Evolutionary conservation across 495 filamentous ascomycete genomes (phyloP).

Genomic region (Penicillium verhagenii): DNA sequence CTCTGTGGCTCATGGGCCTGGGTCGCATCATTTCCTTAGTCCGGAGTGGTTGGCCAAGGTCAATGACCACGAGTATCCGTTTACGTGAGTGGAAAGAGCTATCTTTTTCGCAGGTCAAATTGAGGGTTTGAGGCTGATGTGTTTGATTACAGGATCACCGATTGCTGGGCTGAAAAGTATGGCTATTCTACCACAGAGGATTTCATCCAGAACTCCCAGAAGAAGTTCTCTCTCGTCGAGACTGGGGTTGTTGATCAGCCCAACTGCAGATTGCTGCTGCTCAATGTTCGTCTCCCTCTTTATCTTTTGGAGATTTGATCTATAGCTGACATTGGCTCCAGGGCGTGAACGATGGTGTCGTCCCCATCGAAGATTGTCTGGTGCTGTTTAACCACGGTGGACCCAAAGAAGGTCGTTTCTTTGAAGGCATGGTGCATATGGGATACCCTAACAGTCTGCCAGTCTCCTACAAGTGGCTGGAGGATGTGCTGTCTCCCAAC

Average conservation of each 20-base stretch:
- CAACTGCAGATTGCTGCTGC: constrained; percentile 61
- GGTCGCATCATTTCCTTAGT: constrained; percentile 68
- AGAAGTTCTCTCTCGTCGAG: constrained; percentile 72
- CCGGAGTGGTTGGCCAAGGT: constrained; percentile 62
- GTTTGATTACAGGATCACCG: constrained; percentile 48
- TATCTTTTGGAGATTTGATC: background rate
- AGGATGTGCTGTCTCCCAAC: constrained; percentile 32
- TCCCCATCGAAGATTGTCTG: constrained; percentile 76
- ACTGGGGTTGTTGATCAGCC: constrained; percentile 64
- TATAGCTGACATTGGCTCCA: constrained; percentile 27
- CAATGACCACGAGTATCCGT: constrained; percentile 78
- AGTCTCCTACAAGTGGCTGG: constrained; percentile 38
- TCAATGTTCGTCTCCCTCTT: constrained; percentile 55
- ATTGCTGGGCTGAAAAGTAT: constrained; percentile 68
- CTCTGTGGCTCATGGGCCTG: constrained; percentile 69
- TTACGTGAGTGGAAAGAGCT: constrained; percentile 47
- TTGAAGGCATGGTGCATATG: constrained; percentile 61
- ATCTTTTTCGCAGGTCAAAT: background rate
- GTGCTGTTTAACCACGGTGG: constrained; percentile 65
- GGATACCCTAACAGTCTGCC: constrained; percentile 55
- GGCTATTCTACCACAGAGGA: constrained; percentile 61
- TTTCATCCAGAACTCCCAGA: constrained; percentile 59
- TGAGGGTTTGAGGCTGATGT: constrained; percentile 6
- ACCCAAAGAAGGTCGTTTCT: constrained; percentile 72
- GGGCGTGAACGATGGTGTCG: constrained; percentile 68